Base-by-base conservation (phyloP, 768 basidiomycete genomes). In the Macrocybe gigantea region DNA sequence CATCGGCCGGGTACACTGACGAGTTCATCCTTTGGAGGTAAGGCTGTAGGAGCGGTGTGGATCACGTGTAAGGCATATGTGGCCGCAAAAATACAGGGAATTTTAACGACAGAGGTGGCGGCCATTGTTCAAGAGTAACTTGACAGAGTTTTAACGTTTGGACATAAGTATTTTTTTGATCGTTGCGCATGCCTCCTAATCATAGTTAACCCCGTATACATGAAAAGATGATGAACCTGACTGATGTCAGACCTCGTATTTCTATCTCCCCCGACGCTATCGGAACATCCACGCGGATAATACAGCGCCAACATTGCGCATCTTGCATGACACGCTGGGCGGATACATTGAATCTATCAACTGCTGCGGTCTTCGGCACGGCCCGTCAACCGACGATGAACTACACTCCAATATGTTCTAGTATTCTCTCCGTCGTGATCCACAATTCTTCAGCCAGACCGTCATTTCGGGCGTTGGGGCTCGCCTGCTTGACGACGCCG, bases 111-210 rank as follows among this genome's bases (percentile, higher is more conserved):
- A 33, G 66, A 53, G 53, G 54, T 56, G 29, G 43, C 22, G 22
- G 35, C 13, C 85, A 54, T 66, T 88, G 79, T 62, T 83, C 77
- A 45, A 95, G 72, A 58, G 30, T 44, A 14, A 14, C 35, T 33
- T 51, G 43, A 53, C 45, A 55, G 45, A 49, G 38, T 34, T 37
- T 22, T 22, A 22, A 22, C 22, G 22, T 22, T 4, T 4, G 22
- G 22, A 22, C 22, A 22, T 22, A 22, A n/a, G 43, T 38, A 31
- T 33, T 33, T 11, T 13, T 10, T 29, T 33, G 15, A 34, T 34
- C 9, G 32, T 9, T 13, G 10, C 10, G 8, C 7, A 29, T 8
- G 32, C 30, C 33, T 22, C 22, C 22, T 22, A 22, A 22, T 22
- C 4, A 22, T 22, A 22, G 22, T 22, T 22, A 22, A 22, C 22